Percentiles rank a stretch among this genome's conserved stretches.
Conservation (phyloP, 1,284 basidiomycete species). For the Sanguinoderma infundibulare region DNA sequence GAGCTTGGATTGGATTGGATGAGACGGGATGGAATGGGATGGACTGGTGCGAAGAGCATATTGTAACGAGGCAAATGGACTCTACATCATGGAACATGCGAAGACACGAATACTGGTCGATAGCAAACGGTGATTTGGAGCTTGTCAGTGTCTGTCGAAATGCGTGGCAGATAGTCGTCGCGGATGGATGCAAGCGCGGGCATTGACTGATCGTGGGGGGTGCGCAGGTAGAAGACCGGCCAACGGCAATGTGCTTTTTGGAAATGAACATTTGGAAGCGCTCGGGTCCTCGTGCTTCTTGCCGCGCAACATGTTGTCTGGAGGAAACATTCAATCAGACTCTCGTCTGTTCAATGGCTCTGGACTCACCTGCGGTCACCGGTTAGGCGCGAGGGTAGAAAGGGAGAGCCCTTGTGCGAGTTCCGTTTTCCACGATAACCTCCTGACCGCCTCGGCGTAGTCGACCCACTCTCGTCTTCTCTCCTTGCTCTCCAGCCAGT, state of each 20-base stretch:
- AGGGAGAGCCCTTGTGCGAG: conserved; percentile 72
- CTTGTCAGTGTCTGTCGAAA: conserved; percentile 17
- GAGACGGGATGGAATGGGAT: not conserved
- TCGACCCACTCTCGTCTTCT: conserved; percentile 84
- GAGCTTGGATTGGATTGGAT: no score
- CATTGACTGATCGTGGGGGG: not conserved
- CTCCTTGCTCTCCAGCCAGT: conserved; percentile 80
- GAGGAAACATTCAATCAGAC: not conserved
- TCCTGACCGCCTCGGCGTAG: conserved; percentile 72
- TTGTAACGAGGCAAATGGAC: conserved; percentile 11
- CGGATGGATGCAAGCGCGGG: conserved; percentile 1
- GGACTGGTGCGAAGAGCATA: conserved; percentile 2
- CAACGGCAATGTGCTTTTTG: conserved; percentile 6
- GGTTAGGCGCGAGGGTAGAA: conserved; percentile 63
- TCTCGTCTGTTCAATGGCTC: not conserved
- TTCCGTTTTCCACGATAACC: conserved; percentile 81
- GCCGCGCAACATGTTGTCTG: not conserved
- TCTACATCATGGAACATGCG: conserved; percentile 19
- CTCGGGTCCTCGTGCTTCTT: not conserved
- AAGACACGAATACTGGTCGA: conserved; percentile 19
- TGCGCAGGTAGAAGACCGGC: not conserved
- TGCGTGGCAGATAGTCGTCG: conserved; percentile 7
- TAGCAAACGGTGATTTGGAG: conserved; percentile 10
- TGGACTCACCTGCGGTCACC: conserved; percentile 29
- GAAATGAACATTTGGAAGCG: not conserved